Percentiles rank a stretch among this genome's conserved stretches.
Conservation (phyloP, 805 yeast species). For the Kodamaea restingae region DNA sequence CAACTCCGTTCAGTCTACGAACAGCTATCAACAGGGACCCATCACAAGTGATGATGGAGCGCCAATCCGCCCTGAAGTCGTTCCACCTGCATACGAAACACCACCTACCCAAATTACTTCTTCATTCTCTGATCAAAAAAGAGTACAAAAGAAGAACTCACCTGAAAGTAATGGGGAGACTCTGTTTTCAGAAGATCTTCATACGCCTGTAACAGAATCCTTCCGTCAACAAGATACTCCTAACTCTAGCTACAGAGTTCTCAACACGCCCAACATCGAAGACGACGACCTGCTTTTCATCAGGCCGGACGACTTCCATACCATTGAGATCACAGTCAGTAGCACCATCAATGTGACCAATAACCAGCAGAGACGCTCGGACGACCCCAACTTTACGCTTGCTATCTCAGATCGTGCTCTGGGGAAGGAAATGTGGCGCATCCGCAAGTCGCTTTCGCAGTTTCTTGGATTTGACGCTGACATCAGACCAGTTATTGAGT, state of each 20-base stretch:
- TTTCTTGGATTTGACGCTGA: conserved; percentile 58
- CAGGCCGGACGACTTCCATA: conserved; percentile 54
- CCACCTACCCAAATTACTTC: neutral
- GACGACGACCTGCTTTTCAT: conserved; percentile 43
- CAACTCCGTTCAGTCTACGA: neutral
- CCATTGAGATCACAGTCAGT: conserved; percentile 45
- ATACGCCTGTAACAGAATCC: neutral
- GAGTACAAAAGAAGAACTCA: neutral
- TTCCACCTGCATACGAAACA: neutral
- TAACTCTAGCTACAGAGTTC: neutral
- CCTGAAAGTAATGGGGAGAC: neutral
- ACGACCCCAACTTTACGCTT: conserved; percentile 59
- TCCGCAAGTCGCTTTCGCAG: conserved; percentile 59
- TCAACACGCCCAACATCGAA: conserved; percentile 4
- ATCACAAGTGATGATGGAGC: too few species aligned
- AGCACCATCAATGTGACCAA: conserved; percentile 42
- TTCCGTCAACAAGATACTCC: neutral
- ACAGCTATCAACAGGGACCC: too few species aligned
- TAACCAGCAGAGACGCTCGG: conserved; percentile 40
- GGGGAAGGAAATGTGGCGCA: conserved; percentile 68
- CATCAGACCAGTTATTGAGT: conserved; percentile 48
- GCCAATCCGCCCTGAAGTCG: neutral
- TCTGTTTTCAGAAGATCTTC: neutral
- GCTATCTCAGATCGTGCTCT: conserved; percentile 60
- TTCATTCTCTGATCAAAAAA: neutral